Percentiles rank a stretch among this genome's conserved stretches.
These are phyloP conservation scores for Asterophora parasitica DNA, from an alignment of 768 basidiomycete species.

Conservation along the genomic window DNA sequence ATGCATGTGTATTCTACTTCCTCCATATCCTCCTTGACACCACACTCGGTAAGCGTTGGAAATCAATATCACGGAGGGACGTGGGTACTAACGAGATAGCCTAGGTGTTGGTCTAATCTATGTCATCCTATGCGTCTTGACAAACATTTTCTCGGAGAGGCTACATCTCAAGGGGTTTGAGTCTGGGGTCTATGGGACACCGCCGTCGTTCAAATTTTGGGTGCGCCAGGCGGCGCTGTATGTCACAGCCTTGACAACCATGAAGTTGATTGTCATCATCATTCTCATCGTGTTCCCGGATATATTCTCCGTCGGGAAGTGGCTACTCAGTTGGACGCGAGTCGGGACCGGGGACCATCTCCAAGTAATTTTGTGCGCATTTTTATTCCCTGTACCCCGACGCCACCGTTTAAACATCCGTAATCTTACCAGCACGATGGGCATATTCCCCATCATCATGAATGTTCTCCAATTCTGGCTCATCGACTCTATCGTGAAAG, in stretches of 20 bases:
- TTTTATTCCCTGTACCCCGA: neutral
- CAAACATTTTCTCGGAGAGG: conserved; percentile 58
- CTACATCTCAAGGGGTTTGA: conserved; percentile 70
- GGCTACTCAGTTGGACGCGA: conserved; percentile 77
- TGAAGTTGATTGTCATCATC: conserved; percentile 88
- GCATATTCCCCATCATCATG: conserved; percentile 85
- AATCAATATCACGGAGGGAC: neutral
- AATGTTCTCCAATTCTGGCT: conserved; percentile 92
- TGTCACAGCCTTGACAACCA: conserved; percentile 70
- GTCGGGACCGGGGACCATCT: conserved; percentile 56
- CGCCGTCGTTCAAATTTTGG: conserved; percentile 74
- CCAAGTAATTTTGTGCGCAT: conserved; percentile 77
- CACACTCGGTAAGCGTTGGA: conserved; percentile 62
- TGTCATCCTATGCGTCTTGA: conserved; percentile 58
- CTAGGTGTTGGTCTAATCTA: conserved; percentile 84
- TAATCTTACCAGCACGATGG: conserved; percentile 63
- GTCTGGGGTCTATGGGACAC: conserved; percentile 85
- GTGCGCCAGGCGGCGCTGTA: conserved; percentile 77
- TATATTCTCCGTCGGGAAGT: conserved; percentile 75
- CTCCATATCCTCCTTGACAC: conserved; percentile 91
- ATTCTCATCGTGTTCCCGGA: conserved; percentile 68
- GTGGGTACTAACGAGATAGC: neutral
- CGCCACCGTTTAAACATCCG: conserved; percentile 3
- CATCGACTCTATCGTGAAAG: conserved; percentile 91
- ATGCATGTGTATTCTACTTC: conserved; percentile 91